These are phyloP conservation scores for Lyophyllum semitale DNA, from an alignment of 768 basidiomycete genomes.

Conservation along the genomic window DNA sequence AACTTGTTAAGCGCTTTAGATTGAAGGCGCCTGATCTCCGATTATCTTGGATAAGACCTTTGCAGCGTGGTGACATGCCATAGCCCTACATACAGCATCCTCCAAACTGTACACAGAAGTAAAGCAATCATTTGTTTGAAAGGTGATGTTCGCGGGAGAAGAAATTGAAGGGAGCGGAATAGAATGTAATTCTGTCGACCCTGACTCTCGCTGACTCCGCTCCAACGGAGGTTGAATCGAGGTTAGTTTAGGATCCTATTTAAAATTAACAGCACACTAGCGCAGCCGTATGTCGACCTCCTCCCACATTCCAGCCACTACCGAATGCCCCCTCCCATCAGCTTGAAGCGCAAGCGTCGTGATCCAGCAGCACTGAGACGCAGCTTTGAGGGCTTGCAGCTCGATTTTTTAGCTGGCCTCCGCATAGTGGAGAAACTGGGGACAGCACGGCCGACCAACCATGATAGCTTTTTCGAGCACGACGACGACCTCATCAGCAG, in stretches of 20 bases:
- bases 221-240: constrained; percentile 1
- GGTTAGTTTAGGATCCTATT: neutral
- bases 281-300: neutral
- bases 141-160: neutral
- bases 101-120: neutral
- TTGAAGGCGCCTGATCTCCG: too few species aligned
- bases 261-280: neutral
- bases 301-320: neutral
- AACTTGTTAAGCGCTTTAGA: too few species aligned
- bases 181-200: neutral
- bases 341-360: neutral
- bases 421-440: constrained; percentile 16
- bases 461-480: constrained; percentile 1
- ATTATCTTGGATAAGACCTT: too few species aligned
- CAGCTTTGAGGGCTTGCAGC: constrained; percentile 5
- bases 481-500: constrained; percentile 8
- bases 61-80: too few species aligned
- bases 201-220: constrained; percentile 6
- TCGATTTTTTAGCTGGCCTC: constrained; percentile 14
- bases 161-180: neutral
- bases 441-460: constrained; percentile 3
- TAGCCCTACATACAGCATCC: too few species aligned
- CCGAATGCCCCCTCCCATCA: neutral
- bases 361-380: neutral
- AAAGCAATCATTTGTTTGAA: neutral